phyloP scores from a whole-genome alignment of 805 yeast species.

The Phaffomyces antillensis region DNA sequence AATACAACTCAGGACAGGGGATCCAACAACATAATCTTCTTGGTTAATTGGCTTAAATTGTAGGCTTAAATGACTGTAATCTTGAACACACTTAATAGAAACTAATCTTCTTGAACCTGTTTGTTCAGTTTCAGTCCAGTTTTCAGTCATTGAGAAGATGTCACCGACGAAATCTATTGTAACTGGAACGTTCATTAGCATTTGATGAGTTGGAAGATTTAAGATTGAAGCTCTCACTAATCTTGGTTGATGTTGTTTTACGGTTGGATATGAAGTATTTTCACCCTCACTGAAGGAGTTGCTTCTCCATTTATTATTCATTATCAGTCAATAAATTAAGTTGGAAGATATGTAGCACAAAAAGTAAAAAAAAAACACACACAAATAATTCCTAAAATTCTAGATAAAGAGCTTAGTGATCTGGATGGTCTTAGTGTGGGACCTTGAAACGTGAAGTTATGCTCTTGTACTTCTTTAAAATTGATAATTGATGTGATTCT shows the following conservation, averaged over 20 bases:
- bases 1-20: constrained; percentile 51
- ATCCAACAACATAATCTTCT: constrained; percentile 30
- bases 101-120: constrained; percentile 41
- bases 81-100: constrained; percentile 33
- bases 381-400: no score
- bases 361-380: no score
- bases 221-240: constrained; percentile 13
- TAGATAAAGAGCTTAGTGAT: no score
- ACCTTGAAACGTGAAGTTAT: no score
- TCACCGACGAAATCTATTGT: constrained; percentile 13
- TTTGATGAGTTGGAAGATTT: constrained; percentile 1
- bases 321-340: no score
- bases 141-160: constrained; percentile 26
- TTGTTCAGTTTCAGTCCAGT: constrained; percentile 43
- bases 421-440: no score
- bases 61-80: constrained; percentile 28
- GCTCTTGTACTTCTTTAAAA: no score
- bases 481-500: no score
- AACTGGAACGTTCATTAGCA: constrained; percentile 12
- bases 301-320: constrained; percentile 3
- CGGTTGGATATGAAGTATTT: background rate
- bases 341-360: no score
- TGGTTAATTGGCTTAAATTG: constrained; percentile 31
- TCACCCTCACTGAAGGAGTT: constrained; percentile 1
- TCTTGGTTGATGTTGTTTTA: background rate